Evolutionary conservation across 1,284 basidiomycete genomes (phyloP).

Genomic region (Vanrija pseudolonga): DNA sequence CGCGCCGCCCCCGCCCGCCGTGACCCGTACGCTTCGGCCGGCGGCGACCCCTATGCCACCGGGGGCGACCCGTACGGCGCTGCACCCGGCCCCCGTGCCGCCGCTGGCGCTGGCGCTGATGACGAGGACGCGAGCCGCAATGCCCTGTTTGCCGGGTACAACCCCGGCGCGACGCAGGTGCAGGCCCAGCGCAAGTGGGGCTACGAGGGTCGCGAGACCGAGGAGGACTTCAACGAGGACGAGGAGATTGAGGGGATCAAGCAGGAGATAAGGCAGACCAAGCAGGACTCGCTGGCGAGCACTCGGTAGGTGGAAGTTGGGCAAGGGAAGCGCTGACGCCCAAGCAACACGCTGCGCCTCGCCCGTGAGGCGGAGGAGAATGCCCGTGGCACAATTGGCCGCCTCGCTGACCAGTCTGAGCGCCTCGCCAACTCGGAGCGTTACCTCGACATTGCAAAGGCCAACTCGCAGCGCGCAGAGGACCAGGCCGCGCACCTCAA

Average conservation of each 20-base stretch:
- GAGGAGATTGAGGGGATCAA: slow-evolving; percentile 97
- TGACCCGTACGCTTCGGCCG: slow-evolving; percentile 26
- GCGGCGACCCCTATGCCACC: not conserved
- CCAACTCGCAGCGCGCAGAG: slow-evolving; percentile 79
- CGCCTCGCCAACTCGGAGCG: slow-evolving; percentile 89
- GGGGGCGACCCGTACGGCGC: slow-evolving; percentile 36
- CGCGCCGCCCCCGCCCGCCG: not conserved
- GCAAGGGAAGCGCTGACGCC: not conserved
- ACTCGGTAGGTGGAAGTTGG: slow-evolving; percentile 57
- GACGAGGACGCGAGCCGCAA: slow-evolving; percentile 59
- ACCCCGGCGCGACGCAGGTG: not conserved
- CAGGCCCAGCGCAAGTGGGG: slow-evolving; percentile 49
- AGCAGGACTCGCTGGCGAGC: slow-evolving; percentile 88
- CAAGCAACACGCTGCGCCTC: slow-evolving; percentile 80
- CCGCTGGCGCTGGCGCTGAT: not conserved
- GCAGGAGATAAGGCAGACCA: slow-evolving; percentile 80
- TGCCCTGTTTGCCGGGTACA: slow-evolving; percentile 51
- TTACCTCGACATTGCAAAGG: slow-evolving; percentile 89
- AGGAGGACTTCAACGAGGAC: slow-evolving; percentile 72
- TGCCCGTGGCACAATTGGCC: slow-evolving; percentile 76
- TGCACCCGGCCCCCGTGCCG: slow-evolving; percentile 51
- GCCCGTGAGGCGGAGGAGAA: slow-evolving; percentile 96
- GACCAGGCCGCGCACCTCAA: slow-evolving; percentile 94
- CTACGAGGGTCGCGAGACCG: slow-evolving; percentile 44
- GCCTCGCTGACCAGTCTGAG: slow-evolving; percentile 86